Conservation (phyloP, 208 protist species). For the Trypanosoma brucei region DNA sequence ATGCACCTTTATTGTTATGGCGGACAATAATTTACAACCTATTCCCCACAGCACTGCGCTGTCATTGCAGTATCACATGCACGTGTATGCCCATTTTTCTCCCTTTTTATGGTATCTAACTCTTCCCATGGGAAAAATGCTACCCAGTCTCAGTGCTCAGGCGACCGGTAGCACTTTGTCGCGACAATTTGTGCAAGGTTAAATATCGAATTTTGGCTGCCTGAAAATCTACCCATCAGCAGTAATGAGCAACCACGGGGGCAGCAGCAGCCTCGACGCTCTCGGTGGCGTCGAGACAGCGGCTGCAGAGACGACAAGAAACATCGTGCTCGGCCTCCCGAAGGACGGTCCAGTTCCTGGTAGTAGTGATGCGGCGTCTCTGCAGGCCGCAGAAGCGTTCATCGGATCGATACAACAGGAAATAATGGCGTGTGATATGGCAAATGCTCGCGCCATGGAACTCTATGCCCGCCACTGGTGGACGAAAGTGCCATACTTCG, state of each 20-base stretch:
- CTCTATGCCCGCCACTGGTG: slow-evolving; percentile 53
- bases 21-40: too few species aligned
- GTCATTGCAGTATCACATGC: too few species aligned
- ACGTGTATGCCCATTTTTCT: too few species aligned
- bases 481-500: slow-evolving; percentile 54
- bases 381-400: slow-evolving; percentile 75
- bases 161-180: too few species aligned
- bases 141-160: too few species aligned
- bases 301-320: slow-evolving; percentile 55
- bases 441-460: slow-evolving; percentile 77
- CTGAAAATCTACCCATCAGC: neutral
- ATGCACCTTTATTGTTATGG: too few species aligned
- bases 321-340: slow-evolving; percentile 67
- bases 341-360: slow-evolving; percentile 45
- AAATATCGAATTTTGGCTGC: too few species aligned
- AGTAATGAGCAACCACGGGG: slow-evolving; percentile 5
- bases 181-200: too few species aligned
- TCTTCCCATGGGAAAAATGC: too few species aligned
- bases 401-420: slow-evolving; percentile 74
- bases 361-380: slow-evolving; percentile 53
- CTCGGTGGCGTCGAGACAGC: slow-evolving; percentile 30
- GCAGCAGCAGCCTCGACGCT: slow-evolving; percentile 7
- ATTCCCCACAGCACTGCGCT: too few species aligned
- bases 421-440: slow-evolving; percentile 77
- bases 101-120: too few species aligned